A percentile compares a stretch with the other conserved stretches of the same genome.
phyloP scores from a whole-genome alignment of 179 eudicot species.

The Corrigiola litoralis region DNA sequence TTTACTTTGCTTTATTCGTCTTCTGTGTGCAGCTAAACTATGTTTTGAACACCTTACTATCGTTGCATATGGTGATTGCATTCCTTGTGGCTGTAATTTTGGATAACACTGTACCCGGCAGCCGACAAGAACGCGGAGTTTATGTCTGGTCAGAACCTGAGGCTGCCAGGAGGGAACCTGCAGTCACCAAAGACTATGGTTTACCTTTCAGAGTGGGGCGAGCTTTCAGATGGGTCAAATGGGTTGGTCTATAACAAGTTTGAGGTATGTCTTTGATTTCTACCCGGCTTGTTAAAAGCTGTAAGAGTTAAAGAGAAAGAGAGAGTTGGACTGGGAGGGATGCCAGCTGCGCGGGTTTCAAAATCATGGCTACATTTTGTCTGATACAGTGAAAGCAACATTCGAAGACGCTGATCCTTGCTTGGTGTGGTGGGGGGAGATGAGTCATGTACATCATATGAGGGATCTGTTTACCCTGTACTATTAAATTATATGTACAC shows the following conservation, averaged over 20 bases:
- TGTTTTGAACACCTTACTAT: conserved; percentile 68
- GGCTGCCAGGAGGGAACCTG: conserved; percentile 86
- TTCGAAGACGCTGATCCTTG: neutral
- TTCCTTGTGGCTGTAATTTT: conserved; percentile 77
- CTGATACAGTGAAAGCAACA: conserved; percentile 1
- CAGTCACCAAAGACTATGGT: conserved; percentile 82
- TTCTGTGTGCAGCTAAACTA: conserved; percentile 70
- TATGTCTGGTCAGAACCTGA: conserved; percentile 93
- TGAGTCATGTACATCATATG: conserved; percentile 30
- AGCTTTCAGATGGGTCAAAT: conserved; percentile 89
- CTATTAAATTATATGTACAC: conserved; percentile 3
- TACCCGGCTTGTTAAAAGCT: neutral
- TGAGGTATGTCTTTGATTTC: neutral
- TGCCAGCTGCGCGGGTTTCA: neutral
- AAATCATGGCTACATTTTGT: conserved; percentile 16
- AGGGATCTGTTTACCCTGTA: conserved; percentile 17
- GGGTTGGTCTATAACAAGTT: conserved; percentile 70
- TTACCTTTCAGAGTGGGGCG: conserved; percentile 85
- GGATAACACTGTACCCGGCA: conserved; percentile 95
- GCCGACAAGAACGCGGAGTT: conserved; percentile 85
- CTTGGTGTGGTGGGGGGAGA: conserved; percentile 1
- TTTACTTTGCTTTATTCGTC: neutral
- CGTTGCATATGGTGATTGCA: conserved; percentile 91
- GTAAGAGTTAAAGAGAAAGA: neutral
- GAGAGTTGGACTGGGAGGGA: neutral